Percentiles rank a stretch among this genome's conserved stretches.
phyloP scores from a whole-genome alignment of 352 stramenopile genomes.

The Heterotrichella gracilis region DNA sequence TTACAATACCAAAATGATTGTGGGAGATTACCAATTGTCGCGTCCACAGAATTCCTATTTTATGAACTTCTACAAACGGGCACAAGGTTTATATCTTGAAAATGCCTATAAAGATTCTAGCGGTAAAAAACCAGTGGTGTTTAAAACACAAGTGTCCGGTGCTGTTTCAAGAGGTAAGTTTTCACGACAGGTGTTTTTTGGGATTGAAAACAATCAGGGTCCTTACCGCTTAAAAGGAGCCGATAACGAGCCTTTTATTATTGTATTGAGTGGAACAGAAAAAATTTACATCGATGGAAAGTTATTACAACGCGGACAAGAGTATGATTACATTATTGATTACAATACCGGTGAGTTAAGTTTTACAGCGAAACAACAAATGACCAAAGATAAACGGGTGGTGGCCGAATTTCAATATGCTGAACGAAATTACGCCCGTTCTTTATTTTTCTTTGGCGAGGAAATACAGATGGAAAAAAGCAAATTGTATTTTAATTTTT shows the following conservation, averaged over 20 bases:
- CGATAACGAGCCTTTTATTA: conserved; percentile 7
- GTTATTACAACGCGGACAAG: not conserved
- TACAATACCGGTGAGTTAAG: conserved; percentile 4
- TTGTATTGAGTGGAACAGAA: not conserved
- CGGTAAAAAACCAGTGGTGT: not conserved
- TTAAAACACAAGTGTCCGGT: not conserved
- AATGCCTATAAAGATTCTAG: not conserved
- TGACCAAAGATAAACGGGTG: not conserved
- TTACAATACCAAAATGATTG: not conserved
- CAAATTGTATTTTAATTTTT: conserved; percentile 9
- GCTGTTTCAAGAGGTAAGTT: not conserved
- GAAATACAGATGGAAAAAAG: not conserved
- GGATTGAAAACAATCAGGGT: not conserved
- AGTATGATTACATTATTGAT: conserved; percentile 5
- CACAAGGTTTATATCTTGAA: not conserved
- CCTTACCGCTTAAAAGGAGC: not conserved
- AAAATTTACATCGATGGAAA: conserved; percentile 8
- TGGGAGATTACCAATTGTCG: not conserved
- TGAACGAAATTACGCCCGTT: not conserved
- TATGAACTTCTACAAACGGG: conserved; percentile 1
- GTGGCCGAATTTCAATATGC: not conserved
- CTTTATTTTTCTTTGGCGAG: not conserved
- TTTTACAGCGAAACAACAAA: not conserved
- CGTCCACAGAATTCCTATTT: not conserved
- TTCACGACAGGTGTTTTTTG: not conserved